Evolutionary conservation across 768 basidiomycete species (phyloP), one percentile per base, ranked within the genome.

Genomic region (Rossbeevera mucosa): DNA sequence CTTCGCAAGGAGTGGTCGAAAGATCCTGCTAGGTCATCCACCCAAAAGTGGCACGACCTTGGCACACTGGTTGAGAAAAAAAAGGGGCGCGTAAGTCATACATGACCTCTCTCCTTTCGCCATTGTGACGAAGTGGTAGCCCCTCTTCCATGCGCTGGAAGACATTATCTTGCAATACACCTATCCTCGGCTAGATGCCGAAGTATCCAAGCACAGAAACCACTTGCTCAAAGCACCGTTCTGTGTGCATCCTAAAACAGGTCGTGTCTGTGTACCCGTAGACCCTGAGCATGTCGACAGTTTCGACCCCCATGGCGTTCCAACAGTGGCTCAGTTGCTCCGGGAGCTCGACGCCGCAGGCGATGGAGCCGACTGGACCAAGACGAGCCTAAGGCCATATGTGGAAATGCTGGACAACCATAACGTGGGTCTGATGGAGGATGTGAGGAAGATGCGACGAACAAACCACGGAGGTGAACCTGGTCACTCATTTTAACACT

Each of bases 191-290:
- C 80, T 99, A 49, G 96, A 99, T 68, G 89, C 90, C 13, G 96
- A 99, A 69, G 96, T 99, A 25, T 94, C 94, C 3, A 95, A 98
- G 64, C 91, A 94, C 64, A 81, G 94, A 46, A 98, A 99, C 72
- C 96, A 99, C 75, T 78, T 99, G 73, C 80, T 99, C 49, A 99
- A 99, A 71, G 88, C 92, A 20, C 96, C 96, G 0, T 99, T 99
- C 71, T 96, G 94, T 65, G 76, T 98, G 0, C 96, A 99, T 69
- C 96, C 96, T 0, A 91, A 91, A 57, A 99, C 96, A 2, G 96
- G 95, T 1, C 82, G 93, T 26, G 83, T 99, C 8, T 99, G 95
- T 66, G 91, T 99, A 2, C 96, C 95, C 1, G 76, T 98, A 16
- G 88, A 95, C 63, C 87, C 93, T 4, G 71, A 71, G 29, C 66